Evolutionary conservation across 768 basidiomycete genomes (phyloP).

Genomic region (Strobilomyces dryophilus): DNA sequence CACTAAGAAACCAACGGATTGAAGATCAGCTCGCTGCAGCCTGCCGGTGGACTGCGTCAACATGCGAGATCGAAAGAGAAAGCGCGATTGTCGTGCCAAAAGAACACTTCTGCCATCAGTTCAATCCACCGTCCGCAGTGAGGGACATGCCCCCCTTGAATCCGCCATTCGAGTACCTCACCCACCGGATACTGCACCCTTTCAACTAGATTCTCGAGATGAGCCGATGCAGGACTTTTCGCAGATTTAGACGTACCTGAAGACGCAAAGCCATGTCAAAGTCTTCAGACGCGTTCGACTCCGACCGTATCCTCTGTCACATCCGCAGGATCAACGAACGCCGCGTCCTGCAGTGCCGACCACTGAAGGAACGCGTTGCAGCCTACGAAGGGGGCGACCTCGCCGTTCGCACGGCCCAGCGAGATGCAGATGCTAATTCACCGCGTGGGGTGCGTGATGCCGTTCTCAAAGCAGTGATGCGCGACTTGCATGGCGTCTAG

Average conservation of each 20-base stretch:
- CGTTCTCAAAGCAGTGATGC: constrained; percentile 87
- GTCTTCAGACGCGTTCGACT: constrained; percentile 66
- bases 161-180: constrained; percentile 81
- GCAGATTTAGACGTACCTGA: constrained; percentile 32
- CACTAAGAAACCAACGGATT: constrained; percentile 80
- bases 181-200: constrained; percentile 45
- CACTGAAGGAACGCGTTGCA: constrained; percentile 90
- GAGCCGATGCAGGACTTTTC: not conserved
- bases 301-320: constrained; percentile 71
- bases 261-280: constrained; percentile 61
- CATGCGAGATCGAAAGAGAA: constrained; percentile 16
- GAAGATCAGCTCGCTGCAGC: constrained; percentile 63
- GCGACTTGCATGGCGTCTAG: constrained; percentile 88
- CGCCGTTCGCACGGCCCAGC: constrained; percentile 73
- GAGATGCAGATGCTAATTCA: constrained; percentile 84
- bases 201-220: constrained; percentile 12
- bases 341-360: constrained; percentile 84
- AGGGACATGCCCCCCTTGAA: constrained; percentile 96
- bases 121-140: constrained; percentile 89
- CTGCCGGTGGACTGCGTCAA: constrained; percentile 28
- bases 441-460: constrained; percentile 84
- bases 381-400: constrained; percentile 75
- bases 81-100: constrained; percentile 46
- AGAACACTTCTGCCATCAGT: constrained; percentile 88
- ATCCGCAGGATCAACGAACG: constrained; percentile 52